Base-by-base conservation (phyloP, 2,329 filamentous ascomycete species). In the Phialophora tarda region DNA sequence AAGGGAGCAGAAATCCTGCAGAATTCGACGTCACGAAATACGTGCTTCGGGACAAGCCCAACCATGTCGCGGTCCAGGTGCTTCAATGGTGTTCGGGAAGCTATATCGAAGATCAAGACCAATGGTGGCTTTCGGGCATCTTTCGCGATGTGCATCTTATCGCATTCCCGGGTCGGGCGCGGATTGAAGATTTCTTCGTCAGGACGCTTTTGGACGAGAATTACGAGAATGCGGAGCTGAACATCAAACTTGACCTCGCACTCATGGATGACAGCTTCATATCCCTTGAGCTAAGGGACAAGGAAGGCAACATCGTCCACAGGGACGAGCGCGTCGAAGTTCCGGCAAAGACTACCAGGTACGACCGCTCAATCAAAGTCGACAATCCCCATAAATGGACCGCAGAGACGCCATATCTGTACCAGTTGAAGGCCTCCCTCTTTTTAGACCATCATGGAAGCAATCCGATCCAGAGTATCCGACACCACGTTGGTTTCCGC, bases 71-170 rank as follows among this genome's bases (percentile, higher is more conserved):
- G 10, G 86, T 91, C 0, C 81, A 84, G n/a, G 89, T 91, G 0
- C 91, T 91, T 69, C 88, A 91, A 73, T 90, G 86, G 81, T 90
- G 83, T 38, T 88, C 90, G 70, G 89, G 86, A 1, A 85, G 85
- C 0, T 91, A 91, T 71, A 88, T 91, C 38, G 89, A 91, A 74
- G 88, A 90, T 62, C 77, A 88, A 71, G 87, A 90, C 74, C 87
- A 89, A 73, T 90, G 88, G 88, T 88, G 87, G 85, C 77, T 89
- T 4, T 87, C 85, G 24, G 62, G 57, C 54, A 91, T 90, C 47
- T 91, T 89, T 73, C 82, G 89, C 23, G 88, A 91, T 72, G 88
- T 91, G 0, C 82, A 85, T 59, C 78, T 91, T 4, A 75, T 90
- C 10, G 82, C 83, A 0, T 86, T 90, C 64, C 84, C 86, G 0